Evolutionary conservation across 1,284 basidiomycete genomes (phyloP).

Genomic region (Vanrija humicola): DNA sequence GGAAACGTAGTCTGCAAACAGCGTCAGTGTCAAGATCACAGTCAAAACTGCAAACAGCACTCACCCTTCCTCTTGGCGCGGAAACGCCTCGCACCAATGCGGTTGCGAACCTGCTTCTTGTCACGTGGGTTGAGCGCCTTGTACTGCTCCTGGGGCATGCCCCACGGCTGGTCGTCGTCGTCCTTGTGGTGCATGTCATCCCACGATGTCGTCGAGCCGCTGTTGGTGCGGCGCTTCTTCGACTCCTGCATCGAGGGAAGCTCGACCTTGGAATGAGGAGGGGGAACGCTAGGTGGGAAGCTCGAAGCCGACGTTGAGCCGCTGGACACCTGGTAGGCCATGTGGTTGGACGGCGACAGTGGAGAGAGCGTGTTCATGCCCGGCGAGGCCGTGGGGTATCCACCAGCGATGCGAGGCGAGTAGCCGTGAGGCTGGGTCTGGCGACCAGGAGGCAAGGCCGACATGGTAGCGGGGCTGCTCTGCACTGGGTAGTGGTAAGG

Average conservation of each 20-base stretch:
- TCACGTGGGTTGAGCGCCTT: slow-evolving; percentile 39
- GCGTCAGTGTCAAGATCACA: neutral
- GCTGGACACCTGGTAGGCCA: slow-evolving; percentile 1
- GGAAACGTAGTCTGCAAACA: slow-evolving; percentile 12
- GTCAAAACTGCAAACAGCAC: slow-evolving; percentile 5
- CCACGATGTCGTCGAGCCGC: slow-evolving; percentile 10
- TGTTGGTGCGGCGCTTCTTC: slow-evolving; percentile 10
- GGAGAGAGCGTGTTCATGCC: slow-evolving; percentile 17
- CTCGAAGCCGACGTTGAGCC: slow-evolving; percentile 4
- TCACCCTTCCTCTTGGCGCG: slow-evolving; percentile 44
- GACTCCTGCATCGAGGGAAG: neutral
- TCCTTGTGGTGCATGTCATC: slow-evolving; percentile 9
- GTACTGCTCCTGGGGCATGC: slow-evolving; percentile 45
- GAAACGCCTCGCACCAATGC: slow-evolving; percentile 41
- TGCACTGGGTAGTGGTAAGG: slow-evolving; percentile 16
- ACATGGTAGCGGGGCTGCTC: slow-evolving; percentile 15
- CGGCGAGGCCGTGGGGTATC: slow-evolving; percentile 14
- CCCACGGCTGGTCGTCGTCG: slow-evolving; percentile 39
- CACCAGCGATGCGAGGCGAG: slow-evolving; percentile 15
- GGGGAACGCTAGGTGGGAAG: slow-evolving; percentile 12
- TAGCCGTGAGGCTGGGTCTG: slow-evolving; percentile 12
- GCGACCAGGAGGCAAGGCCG: slow-evolving; percentile 5
- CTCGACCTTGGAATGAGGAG: slow-evolving; percentile 9
- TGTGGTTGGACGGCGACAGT: slow-evolving; percentile 15
- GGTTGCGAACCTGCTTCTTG: slow-evolving; percentile 46